These are phyloP conservation scores for Metschnikowia santaceciliae DNA, from an alignment of 805 yeast genomes.

Conservation along the genomic window DNA sequence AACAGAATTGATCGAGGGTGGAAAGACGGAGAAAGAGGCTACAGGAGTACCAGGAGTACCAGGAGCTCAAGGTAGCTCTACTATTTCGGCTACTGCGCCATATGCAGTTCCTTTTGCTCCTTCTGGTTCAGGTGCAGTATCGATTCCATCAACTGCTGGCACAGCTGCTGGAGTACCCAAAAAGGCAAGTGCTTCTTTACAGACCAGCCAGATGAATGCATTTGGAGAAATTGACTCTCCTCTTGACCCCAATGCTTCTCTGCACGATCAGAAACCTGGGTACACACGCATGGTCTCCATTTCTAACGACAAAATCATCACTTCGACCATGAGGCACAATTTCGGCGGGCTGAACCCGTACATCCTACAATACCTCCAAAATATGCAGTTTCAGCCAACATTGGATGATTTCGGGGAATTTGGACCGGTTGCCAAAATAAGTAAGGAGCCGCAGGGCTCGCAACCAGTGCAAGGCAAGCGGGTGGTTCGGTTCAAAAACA, in stretches of 20 bases:
- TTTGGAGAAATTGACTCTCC: slow-evolving; percentile 43
- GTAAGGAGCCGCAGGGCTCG: slow-evolving; percentile 5
- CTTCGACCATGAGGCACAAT: slow-evolving; percentile 45
- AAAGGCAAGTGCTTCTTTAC: slow-evolving; percentile 34
- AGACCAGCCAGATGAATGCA: slow-evolving; percentile 39
- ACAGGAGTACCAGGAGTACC: too few relatives aligned
- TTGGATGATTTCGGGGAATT: slow-evolving; percentile 64
- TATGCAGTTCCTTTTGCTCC: too few relatives aligned
- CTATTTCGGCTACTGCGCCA: too few relatives aligned
- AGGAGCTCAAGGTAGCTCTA: too few relatives aligned
- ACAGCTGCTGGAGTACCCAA: slow-evolving; percentile 19
- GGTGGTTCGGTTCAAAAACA: slow-evolving; percentile 43
- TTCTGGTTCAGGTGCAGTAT: too few relatives aligned
- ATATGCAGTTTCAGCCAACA: slow-evolving; percentile 52
- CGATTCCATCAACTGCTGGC: too few relatives aligned
- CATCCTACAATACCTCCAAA: slow-evolving; percentile 52
- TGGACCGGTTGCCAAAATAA: slow-evolving; percentile 35
- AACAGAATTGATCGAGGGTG: slow-evolving; percentile 20
- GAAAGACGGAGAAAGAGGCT: too few relatives aligned
- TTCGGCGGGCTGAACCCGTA: slow-evolving; percentile 68
- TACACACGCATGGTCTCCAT: slow-evolving; percentile 30
- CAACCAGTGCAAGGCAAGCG: slow-evolving; percentile 39
- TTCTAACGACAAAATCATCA: slow-evolving; percentile 27
- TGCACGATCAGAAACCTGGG: not conserved
- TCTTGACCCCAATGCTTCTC: slow-evolving; percentile 15